Evolutionary conservation across 495 filamentous ascomycete species (phyloP), one percentile per base, ranked within the genome.

Genomic region (Tuber indicum): DNA sequence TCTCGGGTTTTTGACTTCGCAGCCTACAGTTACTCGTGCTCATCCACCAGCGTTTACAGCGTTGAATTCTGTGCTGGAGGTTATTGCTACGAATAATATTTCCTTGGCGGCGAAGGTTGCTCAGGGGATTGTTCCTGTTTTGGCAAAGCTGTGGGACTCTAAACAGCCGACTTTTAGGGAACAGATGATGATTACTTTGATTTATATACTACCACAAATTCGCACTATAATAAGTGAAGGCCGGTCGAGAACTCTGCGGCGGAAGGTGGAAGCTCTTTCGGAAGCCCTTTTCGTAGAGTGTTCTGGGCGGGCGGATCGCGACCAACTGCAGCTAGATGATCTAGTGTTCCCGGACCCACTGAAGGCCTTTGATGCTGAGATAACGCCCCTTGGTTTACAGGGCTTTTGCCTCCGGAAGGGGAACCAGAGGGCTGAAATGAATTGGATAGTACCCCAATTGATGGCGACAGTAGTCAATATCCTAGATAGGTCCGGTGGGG

Each of bases 251-350:
- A 66, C 43, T 74, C 47, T 83, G 9, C 74, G 78, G 41, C 66
- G 71, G 32, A 81, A 76, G 10, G 77, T 90, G 17, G 87, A 91
- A 79, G 87, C 87, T 17, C 84, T 96, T 36, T 76, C 88, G 66
- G 88, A 91, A 71, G 86, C 87, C 32, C 81, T 97, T 41, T 89
- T 89, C 83, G 87, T 86, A 10, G 94, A 97, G 77, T 96, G 96
- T 84, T 87, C 88, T 43, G 89, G 85, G 76, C 89, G 94, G 78
- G 85, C 90, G 42, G 91, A 92, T 71, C 90, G 90, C 74, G 90
- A 92, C 41, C 87, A 91, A n/a, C 84, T 96, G 23, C 91, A 94
- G 76, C 85, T 93, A 32, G 92, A 94, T 78, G 93, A 97, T 76
- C 81, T 92, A 32, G 84, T 88, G 19, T 92, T 94, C 72, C 76